Evolutionary conservation across 495 filamentous ascomycete species (phyloP), one percentile per base, ranked within the genome.

Genomic region (Hypomontagnella submonticulosa): DNA sequence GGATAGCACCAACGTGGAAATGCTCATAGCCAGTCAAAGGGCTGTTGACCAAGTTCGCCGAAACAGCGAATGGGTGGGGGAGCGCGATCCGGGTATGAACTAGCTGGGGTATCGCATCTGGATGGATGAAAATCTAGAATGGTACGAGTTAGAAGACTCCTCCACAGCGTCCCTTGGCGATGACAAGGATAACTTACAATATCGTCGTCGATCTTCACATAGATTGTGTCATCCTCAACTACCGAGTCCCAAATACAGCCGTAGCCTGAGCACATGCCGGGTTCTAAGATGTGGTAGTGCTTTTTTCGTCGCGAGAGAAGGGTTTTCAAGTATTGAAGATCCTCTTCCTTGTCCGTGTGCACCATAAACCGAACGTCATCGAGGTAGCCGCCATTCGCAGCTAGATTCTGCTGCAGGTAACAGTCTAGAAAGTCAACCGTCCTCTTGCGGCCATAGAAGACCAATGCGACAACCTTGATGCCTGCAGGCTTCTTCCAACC

Each of bases 161-260:
- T 16, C 11, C 10, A 43, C 42, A 3, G 4, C 12, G 16, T 40
- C 38, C 42, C 6, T 19, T 20, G 6, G 4, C 2, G 30, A 16
- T 34, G 19, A 37, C 10, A 51, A 8, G 4, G 11, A 7, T 6
- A 16, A 65, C 72, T 65, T 71, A 74, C 78, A 42, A 82, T 76
- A 61, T 86, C 84, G 6, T 84, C 84, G 61, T 86, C 84, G 20
- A 87, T 85, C 63, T 82, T 83, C 54, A 86, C 75, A 56, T 83
- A 84, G 49, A 86, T 78, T 13, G 74, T 72, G 38, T 79, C 59
- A 10, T 77, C 63, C 54, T 82, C 73, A 4, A 71, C 68, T 1
- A 73, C 65, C 6, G 71, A 66, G 51, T 79, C 67, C 63, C 74
- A 73, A 47, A 71, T 73, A 36, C 71, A 70, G 30, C 65, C 69